A percentile compares a stretch with the other conserved stretches of the same genome.
phyloP scores from a whole-genome alignment of 2,329 filamentous ascomycete genomes.

The Dothideomycetes sp. region DNA sequence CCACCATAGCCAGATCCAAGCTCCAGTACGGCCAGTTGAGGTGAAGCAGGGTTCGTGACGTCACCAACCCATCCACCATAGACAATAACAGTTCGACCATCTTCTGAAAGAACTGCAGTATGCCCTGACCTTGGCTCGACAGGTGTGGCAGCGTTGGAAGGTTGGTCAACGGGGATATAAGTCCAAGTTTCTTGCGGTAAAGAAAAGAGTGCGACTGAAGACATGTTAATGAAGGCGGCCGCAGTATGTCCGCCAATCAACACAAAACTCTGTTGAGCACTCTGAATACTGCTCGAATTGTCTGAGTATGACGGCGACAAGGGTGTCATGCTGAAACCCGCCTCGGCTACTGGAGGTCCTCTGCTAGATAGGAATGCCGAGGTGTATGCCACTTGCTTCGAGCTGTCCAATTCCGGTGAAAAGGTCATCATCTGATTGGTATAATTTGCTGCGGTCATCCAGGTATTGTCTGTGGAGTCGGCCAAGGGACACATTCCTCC shows the following conservation, averaged over 20 bases:
- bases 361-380: conserved; percentile 39
- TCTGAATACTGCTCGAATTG: conserved; percentile 47
- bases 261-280: conserved; percentile 69
- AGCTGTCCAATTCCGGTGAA: conserved; percentile 33
- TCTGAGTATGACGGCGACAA: conserved; percentile 60
- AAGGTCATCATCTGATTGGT: conserved; percentile 69
- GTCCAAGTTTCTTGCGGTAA: conserved; percentile 81
- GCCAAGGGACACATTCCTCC: conserved; percentile 75
- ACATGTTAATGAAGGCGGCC: conserved; percentile 87
- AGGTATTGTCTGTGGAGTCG: conserved; percentile 39
- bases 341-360: conserved; percentile 67
- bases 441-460: conserved; percentile 65
- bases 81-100: conserved; percentile 68
- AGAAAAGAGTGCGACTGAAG: conserved; percentile 76
- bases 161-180: conserved; percentile 58
- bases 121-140: conserved; percentile 84
- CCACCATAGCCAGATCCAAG: conserved; percentile 65
- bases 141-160: conserved; percentile 22
- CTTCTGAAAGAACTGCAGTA: conserved; percentile 68
- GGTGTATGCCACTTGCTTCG: conserved; percentile 11
- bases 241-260: conserved; percentile 79
- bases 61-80: conserved; percentile 92
- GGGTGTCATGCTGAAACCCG: conserved; percentile 75
- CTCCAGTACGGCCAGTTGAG: conserved; percentile 69
- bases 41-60: conserved; percentile 62